Base-by-base conservation (phyloP, 331 rosid species). In the Malus hybrid region DNA sequence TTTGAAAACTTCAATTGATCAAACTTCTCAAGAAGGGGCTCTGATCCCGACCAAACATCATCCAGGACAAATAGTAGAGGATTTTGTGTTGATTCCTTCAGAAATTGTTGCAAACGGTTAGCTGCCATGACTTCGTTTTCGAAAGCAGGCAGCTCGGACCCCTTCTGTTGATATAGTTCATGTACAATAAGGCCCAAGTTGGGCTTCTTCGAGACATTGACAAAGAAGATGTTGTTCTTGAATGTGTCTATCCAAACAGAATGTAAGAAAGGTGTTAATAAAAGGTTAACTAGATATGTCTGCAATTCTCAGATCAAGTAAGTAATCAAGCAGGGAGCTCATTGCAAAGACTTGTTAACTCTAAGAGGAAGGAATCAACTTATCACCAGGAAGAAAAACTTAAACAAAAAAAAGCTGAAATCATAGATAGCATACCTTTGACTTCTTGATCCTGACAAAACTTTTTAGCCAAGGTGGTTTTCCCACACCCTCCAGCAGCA, bases 41-140 rank as follows among this genome's bases (percentile, higher is more conserved):
- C 85, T 22, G 95, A 80, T 73, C 73, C 84, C 1, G 64, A 24
- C 89, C 86, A 85, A 77, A 88, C 93, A 81, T 88, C 97, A 66
- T 91, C 97, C 42, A 89, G 48, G 3, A 87, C 91, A 77, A 91
- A 52, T 79, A 91, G 15, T 6, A 77, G 57, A 71, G 91, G 88
- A 15, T 39, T 32, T 22, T 18, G 24, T 63, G 74, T 79, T 32
- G 78, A 66, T 32, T 74, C 73, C 44, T 69, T 77, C 29, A 83
- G n/a, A 72, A 82, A 70, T 33, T 33, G n/a, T 26, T 28, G 84
- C 70, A 90, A 71, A 33, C 10, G 39, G 12, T 82, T 29, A 46
- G 60, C 28, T 29, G 91, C 86, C 42, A 62, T 80, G 68, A 81
- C 73, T 32, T 86, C 82, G 8, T 63, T 75, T 70, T 30, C 80